A percentile compares a stretch with the other conserved stretches of the same genome.
These are phyloP conservation scores for Aspergillus conjunctus DNA, from an alignment of 495 filamentous ascomycete genomes.

Conservation along the genomic window DNA sequence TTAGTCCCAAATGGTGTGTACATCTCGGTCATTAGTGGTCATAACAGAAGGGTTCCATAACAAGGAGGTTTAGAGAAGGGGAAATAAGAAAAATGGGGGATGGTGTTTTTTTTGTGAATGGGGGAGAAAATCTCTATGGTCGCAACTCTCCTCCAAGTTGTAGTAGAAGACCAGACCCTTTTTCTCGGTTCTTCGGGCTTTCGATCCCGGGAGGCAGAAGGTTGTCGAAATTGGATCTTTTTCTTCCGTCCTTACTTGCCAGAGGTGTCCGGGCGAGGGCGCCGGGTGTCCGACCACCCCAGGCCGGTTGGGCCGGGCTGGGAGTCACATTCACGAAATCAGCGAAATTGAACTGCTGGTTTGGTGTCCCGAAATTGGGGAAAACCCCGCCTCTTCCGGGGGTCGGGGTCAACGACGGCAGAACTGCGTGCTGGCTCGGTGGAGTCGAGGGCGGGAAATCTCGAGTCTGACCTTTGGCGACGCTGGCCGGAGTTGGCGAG, in stretches of 20 bases:
- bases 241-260: conserved; percentile 51
- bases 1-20: conserved; percentile 21
- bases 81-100: background rate
- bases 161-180: conserved; percentile 38
- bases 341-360: conserved; percentile 84
- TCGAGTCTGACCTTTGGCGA: conserved; percentile 41
- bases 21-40: conserved; percentile 41
- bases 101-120: background rate
- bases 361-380: conserved; percentile 58
- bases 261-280: conserved; percentile 62
- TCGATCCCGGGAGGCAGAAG: conserved; percentile 55
- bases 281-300: conserved; percentile 61
- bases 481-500: conserved; percentile 80
- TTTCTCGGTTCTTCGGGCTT: conserved; percentile 36
- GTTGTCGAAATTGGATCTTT: conserved; percentile 69
- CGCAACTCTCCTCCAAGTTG: conserved; percentile 50
- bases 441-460: conserved; percentile 82
- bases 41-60: conserved; percentile 22
- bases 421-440: conserved; percentile 71
- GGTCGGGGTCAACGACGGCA: conserved; percentile 69
- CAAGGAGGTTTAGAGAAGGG: background rate
- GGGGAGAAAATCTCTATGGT: conserved; percentile 26
- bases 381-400: conserved; percentile 67
- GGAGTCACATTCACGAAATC: conserved; percentile 98
- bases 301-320: conserved; percentile 85